Percentiles rank a stretch among this genome's conserved stretches.
These are phyloP conservation scores for Microcos paniculata DNA, from an alignment of 345 rosid genomes.

Conservation along the genomic window DNA sequence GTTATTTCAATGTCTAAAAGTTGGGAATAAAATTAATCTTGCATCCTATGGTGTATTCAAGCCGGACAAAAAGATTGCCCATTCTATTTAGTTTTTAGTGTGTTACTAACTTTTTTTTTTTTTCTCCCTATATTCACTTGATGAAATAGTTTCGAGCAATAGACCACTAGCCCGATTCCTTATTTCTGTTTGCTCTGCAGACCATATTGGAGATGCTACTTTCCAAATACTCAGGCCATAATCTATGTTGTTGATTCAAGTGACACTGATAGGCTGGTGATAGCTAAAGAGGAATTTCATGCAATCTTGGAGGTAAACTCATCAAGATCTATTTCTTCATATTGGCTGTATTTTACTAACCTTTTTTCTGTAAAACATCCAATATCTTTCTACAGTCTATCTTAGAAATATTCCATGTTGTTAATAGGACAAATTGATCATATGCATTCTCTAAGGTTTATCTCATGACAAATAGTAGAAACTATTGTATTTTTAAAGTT, in stretches of 20 bases:
- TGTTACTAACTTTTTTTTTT: not conserved
- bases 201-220: constrained; percentile 89
- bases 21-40: not conserved
- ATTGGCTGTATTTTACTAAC: not conserved
- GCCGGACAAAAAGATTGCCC: not conserved
- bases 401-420: not conserved
- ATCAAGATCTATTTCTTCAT: constrained; percentile 12
- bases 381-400: not conserved
- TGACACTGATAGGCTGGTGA: constrained; percentile 65
- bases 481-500: not conserved
- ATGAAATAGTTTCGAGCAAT: constrained; percentile 7
- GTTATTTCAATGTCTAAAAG: not conserved
- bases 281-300: constrained; percentile 83
- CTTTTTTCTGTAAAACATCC: not conserved
- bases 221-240: constrained; percentile 78
- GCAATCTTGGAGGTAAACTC: constrained; percentile 68
- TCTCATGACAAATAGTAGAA: not conserved
- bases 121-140: constrained; percentile 2
- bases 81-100: not conserved
- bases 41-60: not conserved
- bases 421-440: not conserved
- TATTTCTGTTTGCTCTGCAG: constrained; percentile 32
- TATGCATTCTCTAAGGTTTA: not conserved
- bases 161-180: constrained; percentile 8
- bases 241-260: constrained; percentile 82